Evolutionary conservation across 2,329 filamentous ascomycete species (phyloP).

Genomic region (Fonsecaea pedrosoi): DNA sequence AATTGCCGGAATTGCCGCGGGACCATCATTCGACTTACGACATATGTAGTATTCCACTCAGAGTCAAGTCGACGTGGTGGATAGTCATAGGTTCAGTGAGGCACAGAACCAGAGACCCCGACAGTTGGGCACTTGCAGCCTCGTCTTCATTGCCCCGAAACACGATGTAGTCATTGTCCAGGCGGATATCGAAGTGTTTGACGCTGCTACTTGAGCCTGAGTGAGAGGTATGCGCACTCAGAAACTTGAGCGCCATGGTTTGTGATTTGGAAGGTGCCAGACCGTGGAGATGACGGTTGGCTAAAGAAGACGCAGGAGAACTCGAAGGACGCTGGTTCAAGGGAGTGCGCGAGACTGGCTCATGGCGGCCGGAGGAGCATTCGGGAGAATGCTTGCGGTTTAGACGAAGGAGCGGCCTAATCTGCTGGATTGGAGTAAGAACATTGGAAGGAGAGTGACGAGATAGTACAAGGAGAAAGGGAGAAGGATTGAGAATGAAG

Average conservation of each 20-base stretch:
- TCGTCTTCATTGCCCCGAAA: constrained; percentile 78
- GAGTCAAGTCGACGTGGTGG: constrained; percentile 74
- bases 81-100: constrained; percentile 72
- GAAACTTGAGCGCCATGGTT: constrained; percentile 55
- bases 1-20: constrained; percentile 16
- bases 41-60: constrained; percentile 73
- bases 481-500: not conserved
- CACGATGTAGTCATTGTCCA: constrained; percentile 80
- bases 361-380: constrained; percentile 34
- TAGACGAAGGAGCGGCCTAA: constrained; percentile 29
- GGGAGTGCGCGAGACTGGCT: constrained; percentile 29
- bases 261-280: constrained; percentile 26
- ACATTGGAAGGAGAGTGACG: constrained; percentile 29
- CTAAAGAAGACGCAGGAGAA: constrained; percentile 25
- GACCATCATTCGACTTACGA: constrained; percentile 61
- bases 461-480: constrained; percentile 8
- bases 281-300: constrained; percentile 33
- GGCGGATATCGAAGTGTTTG: constrained; percentile 62
- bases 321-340: constrained; percentile 30
- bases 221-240: constrained; percentile 48
- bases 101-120: constrained; percentile 76
- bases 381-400: constrained; percentile 37
- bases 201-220: constrained; percentile 49
- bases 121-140: constrained; percentile 75
- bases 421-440: constrained; percentile 20